Evolutionary conservation across 768 basidiomycete species (phyloP).

Genomic region (Chalciporus piperatus): DNA sequence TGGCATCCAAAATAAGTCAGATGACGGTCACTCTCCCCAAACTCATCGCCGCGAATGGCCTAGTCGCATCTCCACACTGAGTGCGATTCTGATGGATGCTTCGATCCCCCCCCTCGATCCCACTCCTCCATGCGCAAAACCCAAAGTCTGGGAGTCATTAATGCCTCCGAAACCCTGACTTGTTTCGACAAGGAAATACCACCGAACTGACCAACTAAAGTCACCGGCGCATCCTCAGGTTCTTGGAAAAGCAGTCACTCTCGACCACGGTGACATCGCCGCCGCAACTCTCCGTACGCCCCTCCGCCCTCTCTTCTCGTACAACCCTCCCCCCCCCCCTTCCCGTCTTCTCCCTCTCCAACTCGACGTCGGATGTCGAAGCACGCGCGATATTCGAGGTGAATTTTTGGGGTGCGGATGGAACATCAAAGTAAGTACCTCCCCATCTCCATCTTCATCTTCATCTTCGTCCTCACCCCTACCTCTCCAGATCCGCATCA

Average conservation of each 20-base stretch:
- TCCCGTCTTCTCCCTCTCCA: slow-evolving; percentile 32
- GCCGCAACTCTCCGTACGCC: slow-evolving; percentile 42
- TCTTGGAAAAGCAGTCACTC: slow-evolving; percentile 36
- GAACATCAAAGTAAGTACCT: slow-evolving; percentile 16
- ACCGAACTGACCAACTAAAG: neutral
- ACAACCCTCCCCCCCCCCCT: slow-evolving; percentile 37
- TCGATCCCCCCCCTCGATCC: no score
- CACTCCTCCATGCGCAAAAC: no score
- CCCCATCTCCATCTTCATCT: neutral
- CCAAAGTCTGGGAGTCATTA: slow-evolving; percentile 8
- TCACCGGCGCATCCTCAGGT: slow-evolving; percentile 36
- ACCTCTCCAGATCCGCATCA: no score
- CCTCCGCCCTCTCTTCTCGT: no score
- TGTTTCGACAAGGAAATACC: neutral
- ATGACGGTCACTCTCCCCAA: no score
- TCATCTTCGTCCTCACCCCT: no score
- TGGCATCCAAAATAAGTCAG: no score
- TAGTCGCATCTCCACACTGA: no score
- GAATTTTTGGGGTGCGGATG: slow-evolving; percentile 21
- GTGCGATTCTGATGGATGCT: no score
- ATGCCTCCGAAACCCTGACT: neutral
- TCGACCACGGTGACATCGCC: slow-evolving; percentile 36
- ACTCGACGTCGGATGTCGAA: slow-evolving; percentile 20
- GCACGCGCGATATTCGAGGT: slow-evolving; percentile 36
- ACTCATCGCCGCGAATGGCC: no score